Conservation (phyloP, 257 asterid species). For the Capsicum baccatum region DNA sequence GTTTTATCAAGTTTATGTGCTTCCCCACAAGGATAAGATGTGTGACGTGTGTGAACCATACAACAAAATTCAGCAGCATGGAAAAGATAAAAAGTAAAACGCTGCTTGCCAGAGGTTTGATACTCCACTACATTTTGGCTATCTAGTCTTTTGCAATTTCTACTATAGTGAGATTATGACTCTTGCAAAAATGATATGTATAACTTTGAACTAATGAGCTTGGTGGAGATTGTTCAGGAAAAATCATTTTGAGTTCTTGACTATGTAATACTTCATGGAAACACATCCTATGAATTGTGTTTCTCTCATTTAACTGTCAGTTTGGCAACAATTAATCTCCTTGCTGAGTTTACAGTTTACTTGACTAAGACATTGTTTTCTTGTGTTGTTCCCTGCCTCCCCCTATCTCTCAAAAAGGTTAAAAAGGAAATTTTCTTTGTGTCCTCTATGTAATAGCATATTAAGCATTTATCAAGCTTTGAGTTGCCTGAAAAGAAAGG, state of each 20-base stretch:
- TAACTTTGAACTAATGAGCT: neutral
- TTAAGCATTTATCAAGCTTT: conserved; percentile 13
- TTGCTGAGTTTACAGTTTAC: neutral
- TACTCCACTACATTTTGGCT: neutral
- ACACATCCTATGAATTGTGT: neutral
- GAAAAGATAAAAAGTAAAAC: conserved; percentile 9
- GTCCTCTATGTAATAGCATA: neutral
- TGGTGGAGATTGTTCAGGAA: neutral
- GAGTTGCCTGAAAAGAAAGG: neutral
- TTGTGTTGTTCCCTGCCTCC: neutral
- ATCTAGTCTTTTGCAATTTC: neutral
- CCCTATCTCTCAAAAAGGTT: neutral
- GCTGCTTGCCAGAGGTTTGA: neutral
- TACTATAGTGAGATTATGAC: neutral
- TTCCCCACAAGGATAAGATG: conserved; percentile 34
- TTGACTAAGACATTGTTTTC: neutral
- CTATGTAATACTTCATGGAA: neutral
- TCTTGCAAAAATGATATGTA: neutral
- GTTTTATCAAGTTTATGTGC: conserved; percentile 29
- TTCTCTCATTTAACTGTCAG: neutral
- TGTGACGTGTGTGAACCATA: conserved; percentile 29
- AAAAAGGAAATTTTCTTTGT: neutral
- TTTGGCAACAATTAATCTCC: neutral
- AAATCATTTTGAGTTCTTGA: neutral
- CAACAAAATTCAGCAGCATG: conserved; percentile 25